Conservation (phyloP, 2,329 filamentous ascomycete genomes). For the Dothideomycetidae sp. region DNA sequence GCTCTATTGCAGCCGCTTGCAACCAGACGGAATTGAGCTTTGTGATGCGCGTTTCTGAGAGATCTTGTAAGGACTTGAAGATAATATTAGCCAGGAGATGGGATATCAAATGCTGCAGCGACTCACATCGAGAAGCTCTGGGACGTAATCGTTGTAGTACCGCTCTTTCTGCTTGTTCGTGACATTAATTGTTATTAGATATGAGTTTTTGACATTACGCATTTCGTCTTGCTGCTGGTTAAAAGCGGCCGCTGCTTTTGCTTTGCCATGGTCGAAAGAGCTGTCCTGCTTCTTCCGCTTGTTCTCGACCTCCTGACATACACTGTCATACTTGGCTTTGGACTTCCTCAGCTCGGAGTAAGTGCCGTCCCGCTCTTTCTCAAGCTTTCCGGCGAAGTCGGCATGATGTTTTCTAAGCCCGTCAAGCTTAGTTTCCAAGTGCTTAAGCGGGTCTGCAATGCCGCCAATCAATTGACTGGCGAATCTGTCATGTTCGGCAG, state of each 20-base stretch:
- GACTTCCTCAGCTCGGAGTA: slow-evolving; percentile 78
- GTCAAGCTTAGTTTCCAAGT: slow-evolving; percentile 61
- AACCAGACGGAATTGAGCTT: slow-evolving; percentile 81
- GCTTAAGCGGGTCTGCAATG: slow-evolving; percentile 76
- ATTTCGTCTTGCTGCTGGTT: slow-evolving; percentile 88
- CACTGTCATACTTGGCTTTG: slow-evolving; percentile 83
- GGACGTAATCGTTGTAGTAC: slow-evolving; percentile 94
- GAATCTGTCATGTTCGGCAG: slow-evolving; percentile 77
- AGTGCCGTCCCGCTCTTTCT: slow-evolving; percentile 72
- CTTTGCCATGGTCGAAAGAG: slow-evolving; percentile 72
- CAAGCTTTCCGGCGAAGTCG: slow-evolving; percentile 77
- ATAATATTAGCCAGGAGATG: slow-evolving; percentile 2
- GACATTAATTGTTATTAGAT: slow-evolving; percentile 88
- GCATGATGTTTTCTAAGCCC: slow-evolving; percentile 82
- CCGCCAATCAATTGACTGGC: slow-evolving; percentile 62
- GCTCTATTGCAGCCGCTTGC: slow-evolving; percentile 64
- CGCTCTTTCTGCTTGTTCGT: slow-evolving; percentile 96
- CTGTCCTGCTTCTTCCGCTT: slow-evolving; percentile 89
- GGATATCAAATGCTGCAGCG: too few relatives aligned
- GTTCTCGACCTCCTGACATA: slow-evolving; percentile 88
- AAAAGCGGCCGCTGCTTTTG: slow-evolving; percentile 80
- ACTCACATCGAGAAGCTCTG: slow-evolving; percentile 74
- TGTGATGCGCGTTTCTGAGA: slow-evolving; percentile 74
- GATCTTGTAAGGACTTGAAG: slow-evolving; percentile 63
- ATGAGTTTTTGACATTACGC: slow-evolving; percentile 98